Base-by-base conservation (phyloP, 768 basidiomycete genomes). In the Rhizopogon vinicolor region DNA sequence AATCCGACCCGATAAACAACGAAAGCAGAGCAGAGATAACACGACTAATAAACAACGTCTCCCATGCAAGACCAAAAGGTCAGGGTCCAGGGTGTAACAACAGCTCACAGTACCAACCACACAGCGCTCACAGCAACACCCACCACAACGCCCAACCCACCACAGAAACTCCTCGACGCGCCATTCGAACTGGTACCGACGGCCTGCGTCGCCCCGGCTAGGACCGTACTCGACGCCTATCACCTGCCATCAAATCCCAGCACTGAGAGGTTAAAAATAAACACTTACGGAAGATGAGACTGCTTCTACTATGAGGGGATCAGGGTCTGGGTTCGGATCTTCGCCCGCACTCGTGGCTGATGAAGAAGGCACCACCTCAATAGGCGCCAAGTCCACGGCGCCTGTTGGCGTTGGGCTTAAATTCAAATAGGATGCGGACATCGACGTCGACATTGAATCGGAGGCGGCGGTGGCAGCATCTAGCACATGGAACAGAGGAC, bases 401-500 rank as follows among this genome's bases (percentile, higher is more conserved):
- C 35, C 35, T 33, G 31, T 10, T 13, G 10, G 10, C 12, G 35
- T 37, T 13, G 35, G 35, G 35, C 35, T 37, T 37, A 10, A 25
- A 25, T 25, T 25, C 25, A 25, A 25, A 25, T 25, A 25, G 2
- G 22, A 25, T 25, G 22, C 22, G n/a, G 22, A 1, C 2, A 22
- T 2, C 25, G 25, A 25, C 25, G 5, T 25, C 0, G 25, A 25
- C 13, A 37, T 5, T 16, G 33, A 39, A 5, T 16, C 43, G 22
- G 28, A 29, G 25, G 19, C 7, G 3, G 28, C 5, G 7, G 58
- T 43, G 13, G 29, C 16, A 5, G 37, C 54, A 31, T 66, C 59
- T 43, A 66, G 35, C 4, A 6, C 56, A 10, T 53, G 54, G 2
- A 65, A 8, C n/a, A 41, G 1, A 0, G 63, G 60, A 5, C 59